These are phyloP conservation scores for Kitagawia praeruptora DNA, from an alignment of 129 eudicot species.

Conservation along the genomic window DNA sequence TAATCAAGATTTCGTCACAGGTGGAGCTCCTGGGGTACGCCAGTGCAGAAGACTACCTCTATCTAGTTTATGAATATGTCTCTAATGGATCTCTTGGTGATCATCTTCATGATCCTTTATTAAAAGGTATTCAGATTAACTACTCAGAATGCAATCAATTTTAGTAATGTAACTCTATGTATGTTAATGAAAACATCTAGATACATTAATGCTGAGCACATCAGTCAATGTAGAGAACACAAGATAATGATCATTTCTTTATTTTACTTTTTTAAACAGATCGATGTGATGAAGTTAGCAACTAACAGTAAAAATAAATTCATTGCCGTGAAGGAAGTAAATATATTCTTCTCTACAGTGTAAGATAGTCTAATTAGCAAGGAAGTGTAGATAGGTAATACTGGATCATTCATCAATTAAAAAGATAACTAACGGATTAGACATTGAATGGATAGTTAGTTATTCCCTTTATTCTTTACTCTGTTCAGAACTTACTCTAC, in stretches of 20 bases:
- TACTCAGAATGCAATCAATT: not conserved
- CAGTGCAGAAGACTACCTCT: slow-evolving; percentile 74
- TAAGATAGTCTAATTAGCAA: not conserved
- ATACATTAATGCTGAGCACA: not conserved
- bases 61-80: slow-evolving; percentile 65
- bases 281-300: too few relatives aligned
- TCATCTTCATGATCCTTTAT: slow-evolving; percentile 77
- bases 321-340: too few relatives aligned
- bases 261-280: too few relatives aligned
- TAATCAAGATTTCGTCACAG: slow-evolving; percentile 20
- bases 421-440: too few relatives aligned
- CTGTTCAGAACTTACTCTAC: too few relatives aligned
- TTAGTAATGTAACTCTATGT: not conserved
- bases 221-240: not conserved
- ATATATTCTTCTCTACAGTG: too few relatives aligned
- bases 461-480: too few relatives aligned
- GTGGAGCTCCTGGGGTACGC: slow-evolving; percentile 85
- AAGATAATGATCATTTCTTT: too few relatives aligned
- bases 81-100: slow-evolving; percentile 69
- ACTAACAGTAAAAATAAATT: too few relatives aligned
- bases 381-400: not conserved
- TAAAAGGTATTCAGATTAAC: slow-evolving; percentile 41
- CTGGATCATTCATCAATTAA: too few relatives aligned
- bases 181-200: not conserved
- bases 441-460: too few relatives aligned